These are phyloP conservation scores for Viola odorata DNA, from an alignment of 345 rosid genomes.

Conservation along the genomic window DNA sequence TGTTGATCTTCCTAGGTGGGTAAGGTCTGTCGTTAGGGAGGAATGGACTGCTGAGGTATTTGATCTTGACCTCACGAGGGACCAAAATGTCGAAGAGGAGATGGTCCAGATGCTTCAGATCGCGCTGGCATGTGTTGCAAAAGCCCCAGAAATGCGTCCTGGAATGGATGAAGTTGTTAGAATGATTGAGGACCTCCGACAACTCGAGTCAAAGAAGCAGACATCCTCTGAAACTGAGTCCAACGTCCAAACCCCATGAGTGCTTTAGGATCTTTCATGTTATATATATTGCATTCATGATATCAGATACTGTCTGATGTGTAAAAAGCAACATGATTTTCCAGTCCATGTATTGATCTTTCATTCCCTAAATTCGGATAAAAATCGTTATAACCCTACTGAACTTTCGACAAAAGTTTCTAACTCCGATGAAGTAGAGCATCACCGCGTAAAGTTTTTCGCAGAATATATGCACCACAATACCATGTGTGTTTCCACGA, in stretches of 20 bases:
- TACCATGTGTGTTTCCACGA: too few relatives aligned
- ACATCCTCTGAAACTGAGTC: slow-evolving; percentile 58
- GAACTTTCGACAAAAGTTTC: neutral
- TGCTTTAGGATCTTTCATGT: neutral
- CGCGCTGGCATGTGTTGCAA: slow-evolving; percentile 58
- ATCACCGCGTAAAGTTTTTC: too few relatives aligned
- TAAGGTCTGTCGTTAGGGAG: slow-evolving; percentile 71
- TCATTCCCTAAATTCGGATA: neutral
- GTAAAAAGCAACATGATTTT: neutral
- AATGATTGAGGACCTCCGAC: slow-evolving; percentile 61
- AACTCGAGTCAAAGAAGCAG: slow-evolving; percentile 41
- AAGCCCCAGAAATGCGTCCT: slow-evolving; percentile 53
- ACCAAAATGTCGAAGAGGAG: slow-evolving; percentile 61
- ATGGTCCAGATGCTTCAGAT: slow-evolving; percentile 90
- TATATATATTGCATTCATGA: neutral
- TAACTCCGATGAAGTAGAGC: neutral
- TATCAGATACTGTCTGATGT: slow-evolving; percentile 6
- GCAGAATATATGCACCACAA: too few relatives aligned
- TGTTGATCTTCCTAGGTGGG: slow-evolving; percentile 80
- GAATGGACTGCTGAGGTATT: slow-evolving; percentile 93
- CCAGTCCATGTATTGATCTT: neutral
- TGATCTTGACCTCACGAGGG: slow-evolving; percentile 66
- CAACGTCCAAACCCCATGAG: slow-evolving; percentile 48
- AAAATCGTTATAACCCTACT: neutral
- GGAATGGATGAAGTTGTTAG: slow-evolving; percentile 55